Conservation (phyloP, 768 basidiomycete species). For the Rhizopogon vulgaris region DNA sequence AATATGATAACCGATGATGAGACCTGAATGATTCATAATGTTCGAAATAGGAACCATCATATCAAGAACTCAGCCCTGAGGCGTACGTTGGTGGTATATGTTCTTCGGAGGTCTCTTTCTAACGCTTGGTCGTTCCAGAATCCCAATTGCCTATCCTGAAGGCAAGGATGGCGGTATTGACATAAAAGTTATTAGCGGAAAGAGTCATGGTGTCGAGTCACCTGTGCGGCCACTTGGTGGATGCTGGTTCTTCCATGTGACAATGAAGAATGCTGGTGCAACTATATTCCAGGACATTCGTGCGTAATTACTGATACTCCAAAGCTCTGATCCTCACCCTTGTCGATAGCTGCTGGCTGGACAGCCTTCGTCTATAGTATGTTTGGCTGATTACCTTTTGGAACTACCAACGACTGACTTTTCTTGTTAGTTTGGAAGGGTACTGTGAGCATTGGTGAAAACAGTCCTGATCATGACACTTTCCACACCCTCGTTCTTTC, state of each 20-base stretch:
- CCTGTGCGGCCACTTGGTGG: constrained; percentile 89
- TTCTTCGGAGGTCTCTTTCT: neutral
- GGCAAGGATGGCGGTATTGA: constrained; percentile 61
- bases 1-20: neutral
- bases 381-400: constrained; percentile 14
- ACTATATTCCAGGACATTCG: constrained; percentile 80
- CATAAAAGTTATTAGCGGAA: constrained; percentile 86
- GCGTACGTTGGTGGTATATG: constrained; percentile 34
- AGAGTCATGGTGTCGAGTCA: constrained; percentile 78
- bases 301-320: constrained; percentile 26
- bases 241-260: constrained; percentile 88
- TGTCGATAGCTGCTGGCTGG: constrained; percentile 67
- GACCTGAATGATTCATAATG: constrained; percentile 2
- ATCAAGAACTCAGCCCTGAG: constrained; percentile 72
- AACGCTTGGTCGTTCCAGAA: constrained; percentile 32
- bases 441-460: constrained; percentile 51
- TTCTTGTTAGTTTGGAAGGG: constrained; percentile 38
- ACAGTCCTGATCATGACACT: constrained; percentile 38
- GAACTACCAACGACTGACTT: constrained; percentile 2
- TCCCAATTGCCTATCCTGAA: constrained; percentile 68
- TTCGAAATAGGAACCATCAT: constrained; percentile 56
- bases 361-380: constrained; percentile 81
- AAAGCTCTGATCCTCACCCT: neutral
- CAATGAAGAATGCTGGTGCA: constrained; percentile 52
- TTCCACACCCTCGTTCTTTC: constrained; percentile 88